phyloP scores from a whole-genome alignment of 2,329 filamentous ascomycete species.

The Pseudogymnoascus sp. region DNA sequence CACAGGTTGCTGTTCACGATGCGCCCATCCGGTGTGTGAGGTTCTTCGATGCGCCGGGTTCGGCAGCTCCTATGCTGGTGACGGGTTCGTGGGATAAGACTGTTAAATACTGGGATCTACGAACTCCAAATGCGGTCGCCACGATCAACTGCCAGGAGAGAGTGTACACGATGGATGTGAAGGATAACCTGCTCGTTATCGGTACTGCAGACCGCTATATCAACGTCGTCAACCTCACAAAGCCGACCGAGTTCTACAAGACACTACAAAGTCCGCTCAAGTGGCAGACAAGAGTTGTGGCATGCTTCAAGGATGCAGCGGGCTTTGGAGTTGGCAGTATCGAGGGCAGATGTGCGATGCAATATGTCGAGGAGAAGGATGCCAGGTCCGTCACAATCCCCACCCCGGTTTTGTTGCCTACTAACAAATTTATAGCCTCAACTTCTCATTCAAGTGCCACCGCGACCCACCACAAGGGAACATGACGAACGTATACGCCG shows the following conservation, averaged over 20 bases:
- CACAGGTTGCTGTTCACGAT: slow-evolving; percentile 78
- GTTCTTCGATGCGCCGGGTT: slow-evolving; percentile 62
- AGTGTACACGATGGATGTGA: slow-evolving; percentile 87
- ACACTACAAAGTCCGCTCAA: slow-evolving; percentile 92
- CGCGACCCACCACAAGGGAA: slow-evolving; percentile 71
- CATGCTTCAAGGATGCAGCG: slow-evolving; percentile 84
- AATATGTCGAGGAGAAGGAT: slow-evolving; percentile 97
- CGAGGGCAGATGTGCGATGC: slow-evolving; percentile 93
- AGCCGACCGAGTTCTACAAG: slow-evolving; percentile 91
- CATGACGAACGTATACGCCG: slow-evolving; percentile 81
- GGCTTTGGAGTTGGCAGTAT: slow-evolving; percentile 96
- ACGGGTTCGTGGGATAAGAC: slow-evolving; percentile 92
- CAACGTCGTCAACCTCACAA: slow-evolving; percentile 85
- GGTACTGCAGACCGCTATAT: slow-evolving; percentile 94
- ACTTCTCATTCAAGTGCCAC: slow-evolving; percentile 99
- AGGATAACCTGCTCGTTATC: slow-evolving; percentile 79
- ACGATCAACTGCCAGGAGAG: slow-evolving; percentile 65
- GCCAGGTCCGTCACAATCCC: slow-evolving; percentile 44
- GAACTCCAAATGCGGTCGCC: slow-evolving; percentile 57
- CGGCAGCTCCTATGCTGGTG: slow-evolving; percentile 70
- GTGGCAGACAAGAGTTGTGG: slow-evolving; percentile 94
- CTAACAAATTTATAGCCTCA: slow-evolving; percentile 48
- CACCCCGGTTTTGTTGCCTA: slow-evolving; percentile 11
- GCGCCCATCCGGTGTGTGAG: slow-evolving; percentile 71
- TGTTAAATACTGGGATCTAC: slow-evolving; percentile 82